phyloP scores from a whole-genome alignment of 208 protist genomes.

The Trypanosoma lewisi region DNA sequence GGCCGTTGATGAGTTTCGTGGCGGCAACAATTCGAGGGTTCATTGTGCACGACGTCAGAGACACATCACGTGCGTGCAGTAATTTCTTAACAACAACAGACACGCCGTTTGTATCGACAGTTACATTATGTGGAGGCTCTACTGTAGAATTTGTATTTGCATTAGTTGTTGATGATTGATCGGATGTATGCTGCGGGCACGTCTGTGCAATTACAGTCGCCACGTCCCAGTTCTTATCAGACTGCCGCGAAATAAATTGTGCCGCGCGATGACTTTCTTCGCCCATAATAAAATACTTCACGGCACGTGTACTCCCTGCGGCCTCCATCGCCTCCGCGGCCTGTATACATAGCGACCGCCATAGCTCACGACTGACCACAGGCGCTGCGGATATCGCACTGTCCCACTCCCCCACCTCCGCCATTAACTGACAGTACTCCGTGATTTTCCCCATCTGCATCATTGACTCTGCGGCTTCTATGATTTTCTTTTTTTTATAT shows the following conservation, averaged over 20 bases:
- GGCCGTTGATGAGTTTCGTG: slow-evolving; percentile 49
- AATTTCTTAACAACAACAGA: slow-evolving; percentile 38
- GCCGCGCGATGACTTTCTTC: slow-evolving; percentile 74
- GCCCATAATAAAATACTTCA: slow-evolving; percentile 77
- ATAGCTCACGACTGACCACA: slow-evolving; percentile 82
- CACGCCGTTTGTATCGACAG: slow-evolving; percentile 55
- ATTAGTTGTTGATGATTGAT: not conserved
- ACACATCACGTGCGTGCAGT: slow-evolving; percentile 34
- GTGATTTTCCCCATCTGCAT: slow-evolving; percentile 69
- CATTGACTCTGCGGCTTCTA: slow-evolving; percentile 71
- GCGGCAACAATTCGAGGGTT: slow-evolving; percentile 74
- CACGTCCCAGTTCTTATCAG: slow-evolving; percentile 42
- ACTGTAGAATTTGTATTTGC: no score
- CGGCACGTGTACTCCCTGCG: slow-evolving; percentile 50
- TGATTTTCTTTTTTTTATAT: slow-evolving; percentile 59
- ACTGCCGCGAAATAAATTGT: slow-evolving; percentile 43
- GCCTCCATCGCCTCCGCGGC: slow-evolving; percentile 74
- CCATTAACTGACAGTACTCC: slow-evolving; percentile 80
- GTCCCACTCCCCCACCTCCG: slow-evolving; percentile 89
- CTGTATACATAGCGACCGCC: slow-evolving; percentile 69
- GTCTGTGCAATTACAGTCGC: slow-evolving; percentile 62
- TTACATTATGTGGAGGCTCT: slow-evolving; percentile 57
- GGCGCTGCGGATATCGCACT: slow-evolving; percentile 85
- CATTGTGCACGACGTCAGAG: slow-evolving; percentile 32
- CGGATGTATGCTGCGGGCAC: slow-evolving; percentile 52